Conservation (phyloP, 83 land plant genomes). For the Diphasiastrum complanatum region DNA sequence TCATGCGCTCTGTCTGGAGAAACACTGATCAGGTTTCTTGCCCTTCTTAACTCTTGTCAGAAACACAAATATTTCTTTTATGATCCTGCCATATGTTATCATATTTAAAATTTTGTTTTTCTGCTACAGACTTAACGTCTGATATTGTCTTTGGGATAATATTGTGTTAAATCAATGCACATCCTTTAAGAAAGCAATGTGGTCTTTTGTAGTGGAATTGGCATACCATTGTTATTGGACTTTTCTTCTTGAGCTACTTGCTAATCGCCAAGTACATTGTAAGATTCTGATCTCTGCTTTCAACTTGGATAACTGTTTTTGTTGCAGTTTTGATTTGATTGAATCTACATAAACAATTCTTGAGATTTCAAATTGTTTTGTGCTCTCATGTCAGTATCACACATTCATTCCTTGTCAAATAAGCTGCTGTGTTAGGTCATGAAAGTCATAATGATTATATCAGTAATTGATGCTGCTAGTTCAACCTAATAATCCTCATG, state of each 20-base stretch:
- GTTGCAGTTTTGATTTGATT: too few species aligned
- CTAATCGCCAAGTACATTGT: slow-evolving; percentile 5
- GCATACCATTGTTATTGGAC: slow-evolving; percentile 9
- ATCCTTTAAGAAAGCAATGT: too few species aligned
- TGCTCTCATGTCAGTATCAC: too few species aligned
- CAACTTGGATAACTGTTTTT: too few species aligned
- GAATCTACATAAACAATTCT: too few species aligned
- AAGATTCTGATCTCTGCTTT: not conserved
- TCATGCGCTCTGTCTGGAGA: not conserved
- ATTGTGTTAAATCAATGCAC: not conserved
- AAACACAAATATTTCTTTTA: not conserved
- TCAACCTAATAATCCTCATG: too few species aligned
- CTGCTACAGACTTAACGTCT: not conserved
- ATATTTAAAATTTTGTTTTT: not conserved
- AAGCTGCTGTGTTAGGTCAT: too few species aligned
- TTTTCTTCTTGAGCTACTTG: not conserved
- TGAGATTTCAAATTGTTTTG: too few species aligned
- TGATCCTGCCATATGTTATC: not conserved
- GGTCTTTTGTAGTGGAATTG: slow-evolving; percentile 9
- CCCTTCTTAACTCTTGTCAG: not conserved
- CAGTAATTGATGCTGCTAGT: too few species aligned
- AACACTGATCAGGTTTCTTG: slow-evolving; percentile 2
- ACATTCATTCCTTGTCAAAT: too few species aligned
- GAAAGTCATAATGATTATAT: too few species aligned
- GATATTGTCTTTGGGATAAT: not conserved